These are phyloP conservation scores for Ceratobasidium theobromae DNA, from an alignment of 1,284 basidiomycete species.

Conservation along the genomic window DNA sequence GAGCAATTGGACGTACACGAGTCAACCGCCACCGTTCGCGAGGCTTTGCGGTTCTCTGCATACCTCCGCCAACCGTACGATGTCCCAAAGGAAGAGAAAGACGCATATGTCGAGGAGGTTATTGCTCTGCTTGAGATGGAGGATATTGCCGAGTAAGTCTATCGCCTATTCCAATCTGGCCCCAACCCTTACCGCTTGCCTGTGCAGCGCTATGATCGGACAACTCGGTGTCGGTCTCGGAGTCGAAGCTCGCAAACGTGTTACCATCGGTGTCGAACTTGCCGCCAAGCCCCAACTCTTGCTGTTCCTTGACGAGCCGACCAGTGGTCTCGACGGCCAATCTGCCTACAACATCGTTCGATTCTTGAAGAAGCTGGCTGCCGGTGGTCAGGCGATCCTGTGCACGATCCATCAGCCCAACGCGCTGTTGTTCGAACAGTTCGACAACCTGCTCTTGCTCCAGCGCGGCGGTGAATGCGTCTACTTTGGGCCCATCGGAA, in stretches of 20 bases:
- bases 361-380: slow-evolving; percentile 63
- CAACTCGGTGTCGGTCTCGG: slow-evolving; percentile 51
- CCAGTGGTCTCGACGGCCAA: slow-evolving; percentile 57
- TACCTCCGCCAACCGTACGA: slow-evolving; percentile 56
- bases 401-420: slow-evolving; percentile 54
- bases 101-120: slow-evolving; percentile 54
- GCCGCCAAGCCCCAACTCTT: slow-evolving; percentile 58
- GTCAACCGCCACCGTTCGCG: slow-evolving; percentile 56
- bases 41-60: slow-evolving; percentile 58
- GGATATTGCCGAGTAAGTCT: slow-evolving; percentile 52
- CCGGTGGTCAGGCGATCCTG: slow-evolving; percentile 70
- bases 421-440: slow-evolving; percentile 53
- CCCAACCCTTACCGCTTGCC: not conserved
- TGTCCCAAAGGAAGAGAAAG: slow-evolving; percentile 52
- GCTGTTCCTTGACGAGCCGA: slow-evolving; percentile 56
- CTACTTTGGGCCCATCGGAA: slow-evolving; percentile 56
- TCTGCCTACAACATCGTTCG: slow-evolving; percentile 56
- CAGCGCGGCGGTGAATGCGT: slow-evolving; percentile 51
- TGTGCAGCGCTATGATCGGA: slow-evolving; percentile 44
- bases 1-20: slow-evolving; percentile 53
- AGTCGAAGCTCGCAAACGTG: slow-evolving; percentile 55
- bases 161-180: slow-evolving; percentile 36
- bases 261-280: slow-evolving; percentile 60
- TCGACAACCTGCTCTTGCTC: slow-evolving; percentile 52
- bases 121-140: slow-evolving; percentile 53